phyloP scores from a whole-genome alignment of 805 yeast genomes.

The Yamadazyma olivae region DNA sequence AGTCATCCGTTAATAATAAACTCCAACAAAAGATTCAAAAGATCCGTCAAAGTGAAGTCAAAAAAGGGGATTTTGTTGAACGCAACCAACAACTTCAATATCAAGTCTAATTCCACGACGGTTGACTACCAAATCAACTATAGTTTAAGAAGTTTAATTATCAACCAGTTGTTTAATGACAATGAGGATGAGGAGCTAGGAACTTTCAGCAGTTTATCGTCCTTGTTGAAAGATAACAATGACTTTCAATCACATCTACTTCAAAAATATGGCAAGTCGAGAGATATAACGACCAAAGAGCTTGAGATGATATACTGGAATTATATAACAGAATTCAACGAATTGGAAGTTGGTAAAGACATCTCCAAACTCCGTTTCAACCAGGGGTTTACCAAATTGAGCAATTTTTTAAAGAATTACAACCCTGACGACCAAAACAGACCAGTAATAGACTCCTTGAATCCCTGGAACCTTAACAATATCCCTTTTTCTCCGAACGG shows the following conservation, averaged over 20 bases:
- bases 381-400: neutral
- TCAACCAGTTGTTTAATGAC: slow-evolving; percentile 6
- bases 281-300: neutral
- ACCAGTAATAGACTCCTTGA: slow-evolving; percentile 14
- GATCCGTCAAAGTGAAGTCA: slow-evolving; percentile 45
- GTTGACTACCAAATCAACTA: slow-evolving; percentile 29
- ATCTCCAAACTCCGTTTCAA: neutral
- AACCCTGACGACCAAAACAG: neutral
- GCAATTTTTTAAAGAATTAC: too few relatives aligned
- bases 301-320: slow-evolving; percentile 2
- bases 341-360: slow-evolving; percentile 4
- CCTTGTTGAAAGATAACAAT: too few relatives aligned
- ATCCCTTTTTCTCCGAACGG: slow-evolving; percentile 50
- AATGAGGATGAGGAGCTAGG: neutral
- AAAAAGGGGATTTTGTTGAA: slow-evolving; percentile 52
- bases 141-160: slow-evolving; percentile 15
- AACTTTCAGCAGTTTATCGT: too few relatives aligned
- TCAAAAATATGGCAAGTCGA: too few relatives aligned
- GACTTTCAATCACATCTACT: too few relatives aligned
- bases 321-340: neutral
- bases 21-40: slow-evolving; percentile 41
- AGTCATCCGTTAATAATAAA: slow-evolving; percentile 40
- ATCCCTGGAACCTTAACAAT: slow-evolving; percentile 61
- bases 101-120: neutral
- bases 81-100: slow-evolving; percentile 1